phyloP scores from a whole-genome alignment of 306 rosid genomes.

The Rosa rugosa region DNA sequence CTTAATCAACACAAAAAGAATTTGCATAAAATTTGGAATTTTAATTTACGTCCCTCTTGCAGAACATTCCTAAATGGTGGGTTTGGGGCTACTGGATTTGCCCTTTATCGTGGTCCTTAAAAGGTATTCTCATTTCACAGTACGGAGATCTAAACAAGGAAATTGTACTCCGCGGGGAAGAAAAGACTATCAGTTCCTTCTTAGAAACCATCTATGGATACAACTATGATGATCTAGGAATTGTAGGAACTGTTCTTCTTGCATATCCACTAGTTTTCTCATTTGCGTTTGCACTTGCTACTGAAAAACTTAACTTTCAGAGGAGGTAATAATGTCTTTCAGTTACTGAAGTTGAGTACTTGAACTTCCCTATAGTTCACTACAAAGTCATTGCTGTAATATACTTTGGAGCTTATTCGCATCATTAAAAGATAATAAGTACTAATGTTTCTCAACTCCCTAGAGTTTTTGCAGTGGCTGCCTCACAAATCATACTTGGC shows the following conservation, averaged over 20 bases:
- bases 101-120: constrained; percentile 32
- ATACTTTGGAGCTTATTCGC: neutral
- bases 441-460: neutral
- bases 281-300: constrained; percentile 25
- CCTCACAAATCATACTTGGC: too few relatives aligned
- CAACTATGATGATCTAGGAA: constrained; percentile 16
- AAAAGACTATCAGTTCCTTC: constrained; percentile 18
- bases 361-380: neutral
- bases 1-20: neutral
- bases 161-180: constrained; percentile 15
- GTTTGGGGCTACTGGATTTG: constrained; percentile 31
- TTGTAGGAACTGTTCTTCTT: constrained; percentile 17
- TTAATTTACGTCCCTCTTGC: neutral
- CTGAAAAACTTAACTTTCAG: constrained; percentile 35
- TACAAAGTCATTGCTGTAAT: neutral
- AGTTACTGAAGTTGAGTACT: neutral
- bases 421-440: too few relatives aligned
- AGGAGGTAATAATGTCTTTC: constrained; percentile 16
- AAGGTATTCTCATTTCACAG: constrained; percentile 31
- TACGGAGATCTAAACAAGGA: constrained; percentile 28
- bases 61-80: constrained; percentile 23
- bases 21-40: neutral
- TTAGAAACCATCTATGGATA: constrained; percentile 21
- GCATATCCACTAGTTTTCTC: constrained; percentile 27
- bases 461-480: neutral